Evolutionary conservation across 2,329 filamentous ascomycete genomes (phyloP), one percentile per base, ranked within the genome.

Genomic region (Colletotrichum theobromicola): DNA sequence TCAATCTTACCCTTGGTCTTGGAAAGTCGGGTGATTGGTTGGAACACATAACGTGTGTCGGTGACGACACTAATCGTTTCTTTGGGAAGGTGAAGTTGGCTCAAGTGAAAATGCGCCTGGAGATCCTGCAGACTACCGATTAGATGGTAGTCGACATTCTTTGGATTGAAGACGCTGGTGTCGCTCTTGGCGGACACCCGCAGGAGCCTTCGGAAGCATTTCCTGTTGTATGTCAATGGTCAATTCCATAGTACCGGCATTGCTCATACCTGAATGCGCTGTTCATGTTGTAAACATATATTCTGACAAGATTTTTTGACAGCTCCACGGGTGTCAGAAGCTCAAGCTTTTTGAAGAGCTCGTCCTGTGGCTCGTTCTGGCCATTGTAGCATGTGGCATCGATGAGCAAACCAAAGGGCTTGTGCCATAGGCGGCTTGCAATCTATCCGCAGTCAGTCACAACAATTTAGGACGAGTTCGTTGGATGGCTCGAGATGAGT

Each of bases 251-350:
- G 34, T 26, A 13, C 30, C 16, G 24, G 34, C 34, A 24, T 34
- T 71, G 18, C 34, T 35, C 85, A 76, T 83, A 90, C 88, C 90
- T 88, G 81, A 93, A 93, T 13, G 91, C 89, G 79, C 90, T 93
- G 78, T 94, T 94, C 92, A 94, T 94, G 79, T 94, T 94, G 82
- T 94, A 94, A 18, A 94, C 87, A 77, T 94, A 94, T 53, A 93
- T 87, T 46, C 91, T 87, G 2, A 89, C 86, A 5, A 94, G 83
- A 74, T 92, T 90, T 66, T 86, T 87, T 2, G 89, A 87, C 58
- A 94, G 81, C 77, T 94, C 92, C 0, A 87, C 86, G 0, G 92
- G 92, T 5, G 90, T 91, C 4, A 94, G 86, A 13, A 89, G 83
- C 78, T 93, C 91, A 10, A 93, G 83, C 78, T 89, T 92, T 67